Evolutionary conservation across 805 yeast species (phyloP).

Genomic region (Barnettozyma siamensis): DNA sequence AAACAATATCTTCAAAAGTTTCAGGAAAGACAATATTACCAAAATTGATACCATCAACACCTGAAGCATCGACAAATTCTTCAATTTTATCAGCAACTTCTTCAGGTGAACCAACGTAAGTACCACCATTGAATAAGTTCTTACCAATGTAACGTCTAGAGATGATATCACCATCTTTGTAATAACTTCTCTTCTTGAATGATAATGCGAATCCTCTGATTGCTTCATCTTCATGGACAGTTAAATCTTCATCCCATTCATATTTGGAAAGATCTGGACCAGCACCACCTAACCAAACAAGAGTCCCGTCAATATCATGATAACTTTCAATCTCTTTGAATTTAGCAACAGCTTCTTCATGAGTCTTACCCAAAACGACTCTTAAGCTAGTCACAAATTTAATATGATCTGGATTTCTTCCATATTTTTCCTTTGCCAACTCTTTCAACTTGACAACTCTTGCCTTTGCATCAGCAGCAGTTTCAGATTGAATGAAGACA

Average conservation of each 20-base stretch:
- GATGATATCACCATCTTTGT: slow-evolving; percentile 22
- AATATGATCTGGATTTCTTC: slow-evolving; percentile 35
- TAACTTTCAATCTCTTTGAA: slow-evolving; percentile 28
- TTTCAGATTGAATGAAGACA: slow-evolving; percentile 32
- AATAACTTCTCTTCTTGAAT: slow-evolving; percentile 22
- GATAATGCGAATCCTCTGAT: slow-evolving; percentile 29
- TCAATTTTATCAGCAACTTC: slow-evolving; percentile 39
- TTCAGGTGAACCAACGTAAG: slow-evolving; percentile 30
- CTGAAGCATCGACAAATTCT: slow-evolving; percentile 34
- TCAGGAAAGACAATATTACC: slow-evolving; percentile 36
- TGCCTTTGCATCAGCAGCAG: slow-evolving; percentile 28
- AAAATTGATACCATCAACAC: slow-evolving; percentile 40
- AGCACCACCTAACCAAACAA: slow-evolving; percentile 41
- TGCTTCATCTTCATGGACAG: slow-evolving; percentile 26
- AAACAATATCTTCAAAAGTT: slow-evolving; percentile 36
- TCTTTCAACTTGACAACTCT: slow-evolving; percentile 29
- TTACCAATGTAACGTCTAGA: slow-evolving; percentile 28
- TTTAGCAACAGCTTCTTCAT: slow-evolving; percentile 36
- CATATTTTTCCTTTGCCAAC: slow-evolving; percentile 29
- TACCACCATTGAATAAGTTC: slow-evolving; percentile 18
- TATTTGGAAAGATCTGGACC: slow-evolving; percentile 38
- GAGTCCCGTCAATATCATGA: slow-evolving; percentile 36
- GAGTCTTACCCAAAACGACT: slow-evolving; percentile 34
- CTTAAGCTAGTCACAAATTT: slow-evolving; percentile 35
- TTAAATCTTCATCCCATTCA: slow-evolving; percentile 40